Conservation (phyloP, 352 stramenopile genomes). For the Phytophthora constricta region DNA sequence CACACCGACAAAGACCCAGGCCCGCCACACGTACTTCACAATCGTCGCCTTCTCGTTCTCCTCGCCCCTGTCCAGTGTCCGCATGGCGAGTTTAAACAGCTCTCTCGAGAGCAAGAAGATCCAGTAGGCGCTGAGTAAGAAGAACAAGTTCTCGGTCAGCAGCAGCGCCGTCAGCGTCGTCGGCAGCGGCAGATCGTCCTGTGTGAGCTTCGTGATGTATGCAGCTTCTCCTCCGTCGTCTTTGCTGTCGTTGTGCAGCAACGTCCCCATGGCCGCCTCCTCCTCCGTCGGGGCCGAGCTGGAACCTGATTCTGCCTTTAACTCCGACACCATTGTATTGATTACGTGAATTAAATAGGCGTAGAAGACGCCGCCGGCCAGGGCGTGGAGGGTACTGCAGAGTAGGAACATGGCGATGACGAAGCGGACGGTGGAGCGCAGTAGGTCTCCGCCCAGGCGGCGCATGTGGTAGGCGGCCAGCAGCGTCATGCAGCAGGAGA, state of each 20-base stretch:
- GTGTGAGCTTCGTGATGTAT: slow-evolving; percentile 69
- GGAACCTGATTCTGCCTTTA: slow-evolving; percentile 15
- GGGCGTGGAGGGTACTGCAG: slow-evolving; percentile 57
- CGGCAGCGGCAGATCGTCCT: slow-evolving; percentile 46
- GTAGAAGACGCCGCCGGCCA: slow-evolving; percentile 64
- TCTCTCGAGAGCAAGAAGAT: slow-evolving; percentile 64
- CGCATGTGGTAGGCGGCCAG: slow-evolving; percentile 71
- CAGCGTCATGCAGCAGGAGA: slow-evolving; percentile 62
- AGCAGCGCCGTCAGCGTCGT: slow-evolving; percentile 54
- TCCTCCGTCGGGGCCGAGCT: slow-evolving; percentile 18
- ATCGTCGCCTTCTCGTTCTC: slow-evolving; percentile 60
- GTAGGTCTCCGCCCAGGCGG: slow-evolving; percentile 64
- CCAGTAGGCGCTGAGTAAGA: slow-evolving; percentile 73
- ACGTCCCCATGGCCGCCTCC: slow-evolving; percentile 26
- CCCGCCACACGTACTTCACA: slow-evolving; percentile 47
- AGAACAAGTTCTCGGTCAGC: slow-evolving; percentile 66
- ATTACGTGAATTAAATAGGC: slow-evolving; percentile 56
- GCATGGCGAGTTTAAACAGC: slow-evolving; percentile 68
- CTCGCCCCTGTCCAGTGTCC: slow-evolving; percentile 58
- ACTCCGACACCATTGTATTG: slow-evolving; percentile 22
- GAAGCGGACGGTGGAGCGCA: slow-evolving; percentile 77
- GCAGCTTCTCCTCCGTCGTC: slow-evolving; percentile 60
- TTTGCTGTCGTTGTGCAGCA: slow-evolving; percentile 52
- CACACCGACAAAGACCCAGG: slow-evolving; percentile 34
- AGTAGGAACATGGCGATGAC: slow-evolving; percentile 69